phyloP scores from a whole-genome alignment of 495 filamentous ascomycete genomes.

The Aspergillus leporis region DNA sequence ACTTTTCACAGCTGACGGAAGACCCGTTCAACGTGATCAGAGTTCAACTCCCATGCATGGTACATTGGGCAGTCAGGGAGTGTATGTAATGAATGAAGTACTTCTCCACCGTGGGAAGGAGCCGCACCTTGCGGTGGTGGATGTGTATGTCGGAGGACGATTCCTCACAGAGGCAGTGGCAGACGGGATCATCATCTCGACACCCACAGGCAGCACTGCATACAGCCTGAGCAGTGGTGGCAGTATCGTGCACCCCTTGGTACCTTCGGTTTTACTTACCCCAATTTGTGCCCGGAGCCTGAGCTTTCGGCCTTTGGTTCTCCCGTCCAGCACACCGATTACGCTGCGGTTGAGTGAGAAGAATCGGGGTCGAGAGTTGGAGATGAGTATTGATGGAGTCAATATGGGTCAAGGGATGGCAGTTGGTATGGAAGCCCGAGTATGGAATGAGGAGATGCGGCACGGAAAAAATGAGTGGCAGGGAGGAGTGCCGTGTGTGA shows the following conservation, averaged over 20 bases:
- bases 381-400: constrained; percentile 87
- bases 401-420: constrained; percentile 66
- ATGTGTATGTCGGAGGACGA: constrained; percentile 80
- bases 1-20: constrained; percentile 65
- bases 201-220: constrained; percentile 91
- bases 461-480: constrained; percentile 63
- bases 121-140: constrained; percentile 86
- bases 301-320: constrained; percentile 85
- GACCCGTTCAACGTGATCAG: constrained; percentile 40
- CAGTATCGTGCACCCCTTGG: constrained; percentile 92
- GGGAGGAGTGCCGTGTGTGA: constrained; percentile 60
- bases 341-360: constrained; percentile 78
- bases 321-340: constrained; percentile 84
- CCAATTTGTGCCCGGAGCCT: constrained; percentile 92
- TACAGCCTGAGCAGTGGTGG: constrained; percentile 91
- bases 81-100: constrained; percentile 94
- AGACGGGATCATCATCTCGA: constrained; percentile 91
- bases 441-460: constrained; percentile 77
- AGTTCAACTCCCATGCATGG: constrained; percentile 14
- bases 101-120: constrained; percentile 87
- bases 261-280: constrained; percentile 82
- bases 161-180: constrained; percentile 91
- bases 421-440: constrained; percentile 83
- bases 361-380: constrained; percentile 80
- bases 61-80: constrained; percentile 32